phyloP scores from a whole-genome alignment of 495 filamentous ascomycete genomes.

The Hypoxylon subgilvum region DNA sequence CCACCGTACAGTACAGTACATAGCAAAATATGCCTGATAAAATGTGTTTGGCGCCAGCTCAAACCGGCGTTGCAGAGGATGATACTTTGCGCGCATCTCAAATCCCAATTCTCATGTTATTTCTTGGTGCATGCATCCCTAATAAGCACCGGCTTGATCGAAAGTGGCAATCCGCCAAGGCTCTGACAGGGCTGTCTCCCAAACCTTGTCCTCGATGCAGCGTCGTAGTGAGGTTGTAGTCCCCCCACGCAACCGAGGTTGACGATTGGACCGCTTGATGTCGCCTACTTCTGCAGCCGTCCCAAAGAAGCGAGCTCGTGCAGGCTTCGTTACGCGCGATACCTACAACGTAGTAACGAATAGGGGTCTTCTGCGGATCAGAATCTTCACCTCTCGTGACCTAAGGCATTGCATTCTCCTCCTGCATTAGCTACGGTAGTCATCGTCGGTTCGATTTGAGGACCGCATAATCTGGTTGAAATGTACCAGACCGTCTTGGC shows the following conservation, averaged over 20 bases:
- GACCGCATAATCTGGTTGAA: conserved; percentile 29
- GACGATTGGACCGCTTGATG: conserved; percentile 26
- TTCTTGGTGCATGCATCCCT: conserved; percentile 13
- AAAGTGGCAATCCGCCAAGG: conserved; percentile 33
- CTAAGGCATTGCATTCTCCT: conserved; percentile 24
- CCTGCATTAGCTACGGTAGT: conserved; percentile 32
- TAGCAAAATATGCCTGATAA: too few relatives aligned
- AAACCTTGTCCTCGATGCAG: conserved; percentile 27
- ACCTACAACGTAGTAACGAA: conserved; percentile 32
- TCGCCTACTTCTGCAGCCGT: conserved; percentile 24
- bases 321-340: conserved; percentile 28
- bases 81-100: conserved; percentile 14
- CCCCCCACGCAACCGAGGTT: conserved; percentile 29
- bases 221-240: conserved; percentile 30
- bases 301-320: conserved; percentile 33
- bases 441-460: conserved; percentile 14
- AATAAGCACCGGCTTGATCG: conserved; percentile 27
- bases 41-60: conserved; percentile 23
- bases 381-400: conserved; percentile 39
- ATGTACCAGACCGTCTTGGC: conserved; percentile 38
- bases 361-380: conserved; percentile 25
- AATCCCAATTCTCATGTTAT: conserved; percentile 20
- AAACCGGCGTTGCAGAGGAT: conserved; percentile 12
- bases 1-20: conserved; percentile 2
- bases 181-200: conserved; percentile 29